Evolutionary conservation across 352 stramenopile species (phyloP).

Genomic region (Phytophthora pseudosyringae): DNA sequence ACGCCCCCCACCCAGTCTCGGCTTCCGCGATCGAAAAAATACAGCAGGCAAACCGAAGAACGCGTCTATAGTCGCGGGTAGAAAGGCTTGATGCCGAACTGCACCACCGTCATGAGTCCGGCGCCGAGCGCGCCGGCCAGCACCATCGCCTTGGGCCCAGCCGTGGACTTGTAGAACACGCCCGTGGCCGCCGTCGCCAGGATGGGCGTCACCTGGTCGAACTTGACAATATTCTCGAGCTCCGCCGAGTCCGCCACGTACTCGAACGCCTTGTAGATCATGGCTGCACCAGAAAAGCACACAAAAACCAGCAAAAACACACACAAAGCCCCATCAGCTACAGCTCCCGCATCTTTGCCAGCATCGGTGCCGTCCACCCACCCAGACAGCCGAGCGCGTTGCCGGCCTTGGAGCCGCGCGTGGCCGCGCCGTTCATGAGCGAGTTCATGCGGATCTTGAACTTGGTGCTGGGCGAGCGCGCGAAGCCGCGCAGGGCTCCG

Average conservation of each 20-base stretch:
- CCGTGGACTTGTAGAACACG: constrained; percentile 89
- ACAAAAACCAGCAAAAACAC: constrained; percentile 14
- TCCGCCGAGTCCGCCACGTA: constrained; percentile 80
- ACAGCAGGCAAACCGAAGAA: constrained; percentile 22
- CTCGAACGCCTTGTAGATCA: constrained; percentile 91
- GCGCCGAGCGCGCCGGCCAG: constrained; percentile 81
- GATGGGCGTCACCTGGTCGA: constrained; percentile 86
- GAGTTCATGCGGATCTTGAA: constrained; percentile 91
- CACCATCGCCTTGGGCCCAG: constrained; percentile 83
- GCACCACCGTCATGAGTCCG: constrained; percentile 82
- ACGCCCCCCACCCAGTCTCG: neutral
- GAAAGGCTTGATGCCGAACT: constrained; percentile 89
- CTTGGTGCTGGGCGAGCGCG: constrained; percentile 80
- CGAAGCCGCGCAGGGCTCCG: constrained; percentile 72
- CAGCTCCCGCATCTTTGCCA: neutral
- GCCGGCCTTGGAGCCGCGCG: constrained; percentile 84
- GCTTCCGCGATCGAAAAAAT: constrained; percentile 17
- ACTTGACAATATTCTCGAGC: constrained; percentile 84
- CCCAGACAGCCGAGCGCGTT: constrained; percentile 84
- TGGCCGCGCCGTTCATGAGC: constrained; percentile 85
- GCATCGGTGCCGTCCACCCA: constrained; percentile 30
- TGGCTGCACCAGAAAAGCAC: constrained; percentile 47
- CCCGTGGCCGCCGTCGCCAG: constrained; percentile 81
- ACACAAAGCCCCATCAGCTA: neutral
- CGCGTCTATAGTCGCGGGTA: constrained; percentile 74